Evolutionary conservation across 768 basidiomycete genomes (phyloP).

Genomic region (Porphyrellus cyaneotinctus): DNA sequence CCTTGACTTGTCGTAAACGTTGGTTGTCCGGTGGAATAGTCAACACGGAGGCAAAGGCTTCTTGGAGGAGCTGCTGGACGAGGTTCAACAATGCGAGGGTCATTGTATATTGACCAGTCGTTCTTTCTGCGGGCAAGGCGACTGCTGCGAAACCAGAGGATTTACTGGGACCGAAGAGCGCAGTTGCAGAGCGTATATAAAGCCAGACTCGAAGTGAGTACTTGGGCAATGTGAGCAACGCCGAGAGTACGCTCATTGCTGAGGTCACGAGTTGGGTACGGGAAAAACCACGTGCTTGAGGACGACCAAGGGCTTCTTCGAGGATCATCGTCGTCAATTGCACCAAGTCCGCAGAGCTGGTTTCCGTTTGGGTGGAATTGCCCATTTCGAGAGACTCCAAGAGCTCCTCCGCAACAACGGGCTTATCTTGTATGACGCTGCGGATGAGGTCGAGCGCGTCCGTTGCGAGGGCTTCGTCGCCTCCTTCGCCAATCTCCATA

Average conservation of each 20-base stretch:
- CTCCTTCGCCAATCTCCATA: slow-evolving; percentile 59
- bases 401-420: slow-evolving; percentile 57
- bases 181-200: slow-evolving; percentile 73
- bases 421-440: slow-evolving; percentile 69
- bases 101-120: slow-evolving; percentile 75
- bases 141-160: slow-evolving; percentile 53
- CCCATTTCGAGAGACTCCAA: slow-evolving; percentile 58
- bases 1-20: slow-evolving; percentile 68
- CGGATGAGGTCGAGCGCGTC: slow-evolving; percentile 78
- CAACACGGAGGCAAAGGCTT: slow-evolving; percentile 56
- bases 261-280: slow-evolving; percentile 69
- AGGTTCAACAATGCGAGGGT: slow-evolving; percentile 76
- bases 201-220: slow-evolving; percentile 87
- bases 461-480: slow-evolving; percentile 62
- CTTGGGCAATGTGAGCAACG: slow-evolving; percentile 65
- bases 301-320: slow-evolving; percentile 66
- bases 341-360: slow-evolving; percentile 65
- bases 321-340: slow-evolving; percentile 78
- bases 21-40: slow-evolving; percentile 50
- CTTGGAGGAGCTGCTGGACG: slow-evolving; percentile 69
- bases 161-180: slow-evolving; percentile 68
- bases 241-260: slow-evolving; percentile 76
- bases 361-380: slow-evolving; percentile 39
- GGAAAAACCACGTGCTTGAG: slow-evolving; percentile 40
- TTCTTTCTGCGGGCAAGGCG: slow-evolving; percentile 66